Conservation (phyloP, 2,329 filamentous ascomycete species). For the Penicillium sclerotiorum region DNA sequence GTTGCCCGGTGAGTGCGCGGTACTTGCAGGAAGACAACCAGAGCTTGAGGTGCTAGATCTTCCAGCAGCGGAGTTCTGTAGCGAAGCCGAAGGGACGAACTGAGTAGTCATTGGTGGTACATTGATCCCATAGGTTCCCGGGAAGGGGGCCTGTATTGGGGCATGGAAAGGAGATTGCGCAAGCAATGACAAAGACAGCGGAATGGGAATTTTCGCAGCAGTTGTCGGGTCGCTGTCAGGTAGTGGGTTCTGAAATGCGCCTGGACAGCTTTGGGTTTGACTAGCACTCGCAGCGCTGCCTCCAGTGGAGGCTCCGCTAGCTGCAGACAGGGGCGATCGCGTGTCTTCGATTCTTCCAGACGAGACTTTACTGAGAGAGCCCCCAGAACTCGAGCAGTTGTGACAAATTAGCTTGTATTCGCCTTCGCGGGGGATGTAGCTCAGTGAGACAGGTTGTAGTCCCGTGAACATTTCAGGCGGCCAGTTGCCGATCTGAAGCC, state of each 20-base stretch:
- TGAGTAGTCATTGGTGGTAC: conserved; percentile 5
- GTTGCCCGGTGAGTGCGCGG: not conserved
- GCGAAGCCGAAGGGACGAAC: not conserved
- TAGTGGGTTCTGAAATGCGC: not conserved
- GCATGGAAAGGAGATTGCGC: conserved; percentile 22
- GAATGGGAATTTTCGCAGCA: not conserved
- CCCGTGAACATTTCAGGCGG: conserved; percentile 23
- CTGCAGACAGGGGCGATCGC: not conserved
- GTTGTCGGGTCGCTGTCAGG: not conserved
- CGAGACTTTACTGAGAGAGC: conserved; percentile 27
- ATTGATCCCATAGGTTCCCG: conserved; percentile 26
- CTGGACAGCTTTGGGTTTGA: conserved; percentile 9
- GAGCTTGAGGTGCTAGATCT: not conserved
- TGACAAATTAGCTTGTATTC: conserved; percentile 40
- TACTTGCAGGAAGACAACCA: not conserved
- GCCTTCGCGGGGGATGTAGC: conserved; percentile 29
- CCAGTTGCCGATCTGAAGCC: conserved; percentile 34
- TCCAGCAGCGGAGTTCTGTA: not conserved
- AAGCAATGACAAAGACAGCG: not conserved
- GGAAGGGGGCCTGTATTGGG: conserved; percentile 21
- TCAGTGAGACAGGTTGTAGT: conserved; percentile 28
- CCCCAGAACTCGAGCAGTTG: conserved; percentile 28
- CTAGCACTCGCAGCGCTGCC: no score
- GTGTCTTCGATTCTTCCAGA: conserved; percentile 24
- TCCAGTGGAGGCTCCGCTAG: no score